Evolutionary conservation across 176 grass and related monocot genomes (phyloP), one percentile per base, ranked within the genome.

Genomic region (Eragrostis nindensis): DNA sequence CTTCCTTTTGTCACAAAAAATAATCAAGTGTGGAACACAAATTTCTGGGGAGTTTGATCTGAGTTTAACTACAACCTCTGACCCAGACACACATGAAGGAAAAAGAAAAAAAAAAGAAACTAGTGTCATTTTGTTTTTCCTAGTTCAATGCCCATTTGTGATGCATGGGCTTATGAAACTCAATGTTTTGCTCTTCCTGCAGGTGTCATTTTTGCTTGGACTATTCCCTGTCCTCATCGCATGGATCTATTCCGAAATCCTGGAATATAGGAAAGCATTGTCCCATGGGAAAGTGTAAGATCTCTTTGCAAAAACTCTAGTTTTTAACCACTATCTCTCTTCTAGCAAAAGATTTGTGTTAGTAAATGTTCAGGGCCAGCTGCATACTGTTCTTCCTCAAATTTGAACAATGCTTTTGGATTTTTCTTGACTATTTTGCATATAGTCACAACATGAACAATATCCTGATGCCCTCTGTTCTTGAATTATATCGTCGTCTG

Each of bases 131-230:
- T 72, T 78, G 5, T 7, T 55, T 24, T 54, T 29, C 14, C 14
- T 63, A 44, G 19, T 70, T 43, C 27, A 41, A 4, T 67, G 29
- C 7, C 41, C 38, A 30, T 49, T 59, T n/a, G 0, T 17, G 21
- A 30, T 72, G 41, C 40, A 79, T 60, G 80, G 61, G 42, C 47
- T 59, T 57, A 50, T 26, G 27, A 40, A 49, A 74, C 75, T 73
- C 0, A 11, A 11, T 46, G 18, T 70, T 75, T 68, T 80, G 0
- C 52, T 68, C 18, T 80, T 62, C 14, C 64, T 45, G 60, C 87
- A 95, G 93, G 84, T 95, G 53, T 90, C 93, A 1, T 73, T 92
- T 87, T 52, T 95, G 69, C 85, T 95, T 22, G 90, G 87, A 56
- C 84, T 92, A 84, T 79, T 87, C 44, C 78, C 87, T 11, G 80